Percentiles rank a stretch among this genome's conserved stretches.
Evolutionary conservation across 306 rosid species (phyloP).

Genomic region (Cicer chorassanicum): DNA sequence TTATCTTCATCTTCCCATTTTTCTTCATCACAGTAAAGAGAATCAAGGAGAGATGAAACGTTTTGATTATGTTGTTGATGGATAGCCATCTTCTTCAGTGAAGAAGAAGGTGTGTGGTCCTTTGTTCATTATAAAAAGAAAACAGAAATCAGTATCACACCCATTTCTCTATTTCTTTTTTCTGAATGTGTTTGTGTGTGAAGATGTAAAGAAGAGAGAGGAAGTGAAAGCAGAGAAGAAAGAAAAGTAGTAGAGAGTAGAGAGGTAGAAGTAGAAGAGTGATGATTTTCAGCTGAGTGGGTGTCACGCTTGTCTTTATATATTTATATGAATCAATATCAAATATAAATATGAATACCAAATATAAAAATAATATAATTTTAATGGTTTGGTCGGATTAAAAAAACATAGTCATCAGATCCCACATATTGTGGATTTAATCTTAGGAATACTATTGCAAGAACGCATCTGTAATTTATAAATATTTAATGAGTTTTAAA

Average conservation of each 20-base stretch:
- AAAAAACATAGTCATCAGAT: too few relatives aligned
- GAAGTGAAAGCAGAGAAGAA: conserved; percentile 10
- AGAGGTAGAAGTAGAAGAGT: conserved; percentile 32
- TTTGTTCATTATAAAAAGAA: conserved; percentile 58
- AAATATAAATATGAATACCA: not conserved
- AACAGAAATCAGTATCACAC: conserved; percentile 45
- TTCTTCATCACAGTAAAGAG: conserved; percentile 80
- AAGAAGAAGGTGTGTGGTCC: conserved; percentile 61
- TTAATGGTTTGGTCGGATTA: too few relatives aligned
- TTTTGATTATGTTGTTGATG: conserved; percentile 48
- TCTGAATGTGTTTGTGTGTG: conserved; percentile 30
- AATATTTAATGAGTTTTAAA: too few relatives aligned
- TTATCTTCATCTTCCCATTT: conserved; percentile 68
- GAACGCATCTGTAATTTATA: too few relatives aligned
- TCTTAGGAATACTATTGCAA: too few relatives aligned
- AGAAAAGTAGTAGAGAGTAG: not conserved
- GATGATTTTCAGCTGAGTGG: conserved; percentile 58
- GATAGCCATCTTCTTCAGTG: conserved; percentile 74
- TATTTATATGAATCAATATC: conserved; percentile 32
- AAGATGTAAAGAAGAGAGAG: conserved; percentile 38
- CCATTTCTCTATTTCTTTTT: conserved; percentile 44
- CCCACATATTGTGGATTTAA: too few relatives aligned
- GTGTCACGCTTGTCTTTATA: conserved; percentile 81
- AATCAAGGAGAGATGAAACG: conserved; percentile 59
- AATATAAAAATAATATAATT: too few relatives aligned